Evolutionary conservation across 169 alveolate species (phyloP).

Genomic region (Babesia microti): DNA sequence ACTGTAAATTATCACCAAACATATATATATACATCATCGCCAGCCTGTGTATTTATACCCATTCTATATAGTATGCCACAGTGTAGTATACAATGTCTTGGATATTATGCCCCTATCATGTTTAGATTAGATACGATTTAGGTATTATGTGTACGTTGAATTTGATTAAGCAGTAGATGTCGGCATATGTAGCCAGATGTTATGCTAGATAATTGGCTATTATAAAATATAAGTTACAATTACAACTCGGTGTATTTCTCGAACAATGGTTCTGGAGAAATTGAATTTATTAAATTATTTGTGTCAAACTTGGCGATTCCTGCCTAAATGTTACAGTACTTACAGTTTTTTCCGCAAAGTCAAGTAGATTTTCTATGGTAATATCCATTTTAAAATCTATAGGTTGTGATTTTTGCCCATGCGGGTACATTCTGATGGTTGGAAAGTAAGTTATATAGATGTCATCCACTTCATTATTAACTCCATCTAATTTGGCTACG

Average conservation of each 20-base stretch:
- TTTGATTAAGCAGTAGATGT: too few relatives aligned
- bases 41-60: too few relatives aligned
- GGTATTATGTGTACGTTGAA: too few relatives aligned
- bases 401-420: slow-evolving; percentile 31
- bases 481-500: slow-evolving; percentile 40
- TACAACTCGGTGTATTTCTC: slow-evolving; percentile 32
- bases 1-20: too few relatives aligned
- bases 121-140: too few relatives aligned
- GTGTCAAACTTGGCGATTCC: slow-evolving; percentile 8
- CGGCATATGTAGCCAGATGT: too few relatives aligned
- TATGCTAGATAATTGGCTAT: too few relatives aligned
- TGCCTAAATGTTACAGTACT: too few relatives aligned
- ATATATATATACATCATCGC: too few relatives aligned
- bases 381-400: slow-evolving; percentile 9
- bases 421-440: slow-evolving; percentile 18
- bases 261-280: slow-evolving; percentile 24
- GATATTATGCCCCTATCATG: too few relatives aligned
- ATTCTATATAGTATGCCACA: too few relatives aligned
- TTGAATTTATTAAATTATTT: slow-evolving; percentile 3
- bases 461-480: slow-evolving; percentile 42
- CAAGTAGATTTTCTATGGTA: slow-evolving; percentile 13
- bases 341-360: slow-evolving; percentile 16
- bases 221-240: neutral
- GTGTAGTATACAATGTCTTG: too few relatives aligned
- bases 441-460: slow-evolving; percentile 25